Conservation (phyloP, 2,329 filamentous ascomycete species). For the Amauroascus verrucosus region DNA sequence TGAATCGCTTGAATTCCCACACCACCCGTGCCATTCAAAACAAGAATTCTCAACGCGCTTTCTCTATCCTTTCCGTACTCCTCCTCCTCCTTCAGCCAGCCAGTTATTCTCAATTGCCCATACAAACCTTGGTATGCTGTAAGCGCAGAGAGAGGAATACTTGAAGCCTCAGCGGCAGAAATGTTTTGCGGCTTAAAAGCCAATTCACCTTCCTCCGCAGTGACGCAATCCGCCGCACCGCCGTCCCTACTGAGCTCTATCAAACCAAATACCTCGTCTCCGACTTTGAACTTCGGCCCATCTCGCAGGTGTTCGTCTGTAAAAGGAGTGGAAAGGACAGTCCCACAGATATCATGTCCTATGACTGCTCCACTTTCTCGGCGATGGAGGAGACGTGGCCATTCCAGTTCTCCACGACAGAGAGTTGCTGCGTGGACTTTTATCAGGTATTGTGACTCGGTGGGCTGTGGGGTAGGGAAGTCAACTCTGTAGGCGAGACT, state of each 20-base stretch:
- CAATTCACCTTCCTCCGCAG: constrained; percentile 32
- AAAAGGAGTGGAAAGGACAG: constrained; percentile 28
- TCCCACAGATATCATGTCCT: constrained; percentile 34
- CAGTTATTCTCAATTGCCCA: constrained; percentile 21
- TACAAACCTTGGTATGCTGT: constrained; percentile 38
- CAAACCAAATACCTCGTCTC: constrained; percentile 33
- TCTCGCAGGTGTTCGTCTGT: constrained; percentile 23
- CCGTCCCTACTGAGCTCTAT: constrained; percentile 32
- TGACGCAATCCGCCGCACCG: constrained; percentile 33
- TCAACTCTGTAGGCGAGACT: constrained; percentile 27
- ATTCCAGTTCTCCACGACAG: constrained; percentile 30
- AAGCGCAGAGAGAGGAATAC: constrained; percentile 31
- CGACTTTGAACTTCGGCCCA: constrained; percentile 32
- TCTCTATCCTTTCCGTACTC: constrained; percentile 1
- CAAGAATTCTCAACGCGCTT: constrained; percentile 26
- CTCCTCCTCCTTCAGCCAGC: background rate
- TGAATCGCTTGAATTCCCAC: constrained; percentile 31
- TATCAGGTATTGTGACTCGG: constrained; percentile 32
- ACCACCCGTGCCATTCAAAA: constrained; percentile 29
- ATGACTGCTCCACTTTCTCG: constrained; percentile 27
- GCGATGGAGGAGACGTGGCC: constrained; percentile 19
- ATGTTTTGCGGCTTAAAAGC: constrained; percentile 32
- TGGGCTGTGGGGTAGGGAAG: constrained; percentile 30
- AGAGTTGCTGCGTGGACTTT: constrained; percentile 33
- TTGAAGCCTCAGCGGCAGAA: constrained; percentile 26